phyloP scores from a whole-genome alignment of 345 rosid genomes.

The Dipteronia sinensis region DNA sequence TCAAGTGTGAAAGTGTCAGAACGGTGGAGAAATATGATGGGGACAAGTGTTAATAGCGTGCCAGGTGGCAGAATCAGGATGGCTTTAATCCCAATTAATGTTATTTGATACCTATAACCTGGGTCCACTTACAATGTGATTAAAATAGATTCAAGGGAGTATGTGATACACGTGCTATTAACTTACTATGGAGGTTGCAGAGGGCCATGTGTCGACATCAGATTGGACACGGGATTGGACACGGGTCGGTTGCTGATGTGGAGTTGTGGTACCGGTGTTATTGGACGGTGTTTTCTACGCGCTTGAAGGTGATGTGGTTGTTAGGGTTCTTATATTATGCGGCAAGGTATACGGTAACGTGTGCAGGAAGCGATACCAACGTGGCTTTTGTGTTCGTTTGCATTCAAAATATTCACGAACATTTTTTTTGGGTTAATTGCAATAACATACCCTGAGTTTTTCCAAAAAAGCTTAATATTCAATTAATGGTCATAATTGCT shows the following conservation, averaged over 20 bases:
- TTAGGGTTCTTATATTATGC: too few relatives aligned
- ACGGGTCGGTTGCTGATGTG: neutral
- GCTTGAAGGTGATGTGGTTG: too few relatives aligned
- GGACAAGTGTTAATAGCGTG: neutral
- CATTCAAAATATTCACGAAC: too few relatives aligned
- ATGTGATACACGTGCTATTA: neutral
- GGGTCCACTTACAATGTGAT: neutral
- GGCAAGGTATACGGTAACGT: too few relatives aligned
- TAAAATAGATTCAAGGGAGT: neutral
- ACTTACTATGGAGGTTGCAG: neutral
- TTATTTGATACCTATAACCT: constrained; percentile 1
- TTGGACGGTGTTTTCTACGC: too few relatives aligned
- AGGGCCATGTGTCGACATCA: neutral
- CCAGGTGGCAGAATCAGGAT: constrained; percentile 26
- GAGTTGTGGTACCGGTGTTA: neutral
- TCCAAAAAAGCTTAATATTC: too few relatives aligned
- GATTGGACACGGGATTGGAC: neutral
- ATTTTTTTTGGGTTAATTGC: too few relatives aligned
- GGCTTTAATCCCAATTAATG: neutral
- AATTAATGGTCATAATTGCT: too few relatives aligned
- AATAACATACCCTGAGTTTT: too few relatives aligned
- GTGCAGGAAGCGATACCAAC: too few relatives aligned
- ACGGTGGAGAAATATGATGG: constrained; percentile 22
- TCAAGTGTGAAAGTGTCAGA: constrained; percentile 18
- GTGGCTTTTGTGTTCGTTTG: too few relatives aligned